phyloP scores from a whole-genome alignment of 495 filamentous ascomycete genomes.

The Umbilicaria muhlenbergii region DNA sequence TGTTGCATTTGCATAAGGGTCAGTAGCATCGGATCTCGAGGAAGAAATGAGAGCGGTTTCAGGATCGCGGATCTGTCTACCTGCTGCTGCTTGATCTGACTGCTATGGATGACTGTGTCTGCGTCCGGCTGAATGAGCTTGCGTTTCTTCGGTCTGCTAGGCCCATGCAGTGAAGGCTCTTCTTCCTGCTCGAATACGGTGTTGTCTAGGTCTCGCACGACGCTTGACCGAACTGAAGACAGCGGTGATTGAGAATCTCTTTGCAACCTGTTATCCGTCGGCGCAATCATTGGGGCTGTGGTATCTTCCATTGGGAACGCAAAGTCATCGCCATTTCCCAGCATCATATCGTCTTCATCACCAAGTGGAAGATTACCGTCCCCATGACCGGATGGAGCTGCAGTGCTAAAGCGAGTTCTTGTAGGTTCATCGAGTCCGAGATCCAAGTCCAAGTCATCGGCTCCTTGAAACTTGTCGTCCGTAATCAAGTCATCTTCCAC shows the following conservation, averaged over 20 bases:
- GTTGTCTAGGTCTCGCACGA: constrained; percentile 42
- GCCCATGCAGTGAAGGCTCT: constrained; percentile 35
- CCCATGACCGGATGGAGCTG: constrained; percentile 17
- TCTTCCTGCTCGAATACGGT: constrained; percentile 31
- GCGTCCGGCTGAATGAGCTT: constrained; percentile 57
- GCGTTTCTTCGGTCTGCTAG: constrained; percentile 55
- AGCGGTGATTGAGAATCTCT: constrained; percentile 54
- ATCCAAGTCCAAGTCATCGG: constrained; percentile 31
- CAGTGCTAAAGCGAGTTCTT: constrained; percentile 9
- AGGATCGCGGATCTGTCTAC: constrained; percentile 66
- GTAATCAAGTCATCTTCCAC: constrained; percentile 61
- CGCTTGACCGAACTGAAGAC: constrained; percentile 36
- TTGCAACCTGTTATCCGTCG: constrained; percentile 27
- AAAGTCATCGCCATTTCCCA: constrained; percentile 33
- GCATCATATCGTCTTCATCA: constrained; percentile 24
- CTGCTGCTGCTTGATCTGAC: constrained; percentile 62
- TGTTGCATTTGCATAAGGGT: constrained; percentile 83
- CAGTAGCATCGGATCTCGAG: constrained; percentile 70
- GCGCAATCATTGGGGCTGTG: constrained; percentile 10
- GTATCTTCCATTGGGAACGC: constrained; percentile 42
- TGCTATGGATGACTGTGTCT: constrained; percentile 39
- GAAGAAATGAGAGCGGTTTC: constrained; percentile 60
- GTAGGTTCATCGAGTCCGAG: constrained; percentile 34
- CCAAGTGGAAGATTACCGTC: constrained; percentile 32
- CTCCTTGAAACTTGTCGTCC: constrained; percentile 37